Conservation (phyloP, 2,329 filamentous ascomycete species). For the Penicillium sp. region DNA sequence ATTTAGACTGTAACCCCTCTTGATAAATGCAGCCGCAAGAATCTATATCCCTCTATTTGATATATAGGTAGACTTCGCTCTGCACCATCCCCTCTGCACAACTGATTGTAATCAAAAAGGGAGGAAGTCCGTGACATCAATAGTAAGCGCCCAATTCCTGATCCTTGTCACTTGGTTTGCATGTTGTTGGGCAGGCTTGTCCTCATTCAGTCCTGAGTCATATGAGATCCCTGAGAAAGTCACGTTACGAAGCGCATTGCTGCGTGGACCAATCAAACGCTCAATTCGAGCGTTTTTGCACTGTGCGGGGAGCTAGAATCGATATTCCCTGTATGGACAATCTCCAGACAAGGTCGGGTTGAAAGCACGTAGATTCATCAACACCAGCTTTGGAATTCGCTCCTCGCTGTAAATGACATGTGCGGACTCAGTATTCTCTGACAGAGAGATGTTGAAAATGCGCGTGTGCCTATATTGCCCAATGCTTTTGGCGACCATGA, state of each 20-base stretch:
- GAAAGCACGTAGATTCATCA: constrained; percentile 9
- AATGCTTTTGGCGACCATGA: constrained; percentile 18
- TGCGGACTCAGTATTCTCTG: constrained; percentile 5
- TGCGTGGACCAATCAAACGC: constrained; percentile 7
- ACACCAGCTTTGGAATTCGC: constrained; percentile 1
- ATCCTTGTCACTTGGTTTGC: neutral
- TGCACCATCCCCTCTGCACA: neutral
- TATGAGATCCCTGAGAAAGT: constrained; percentile 20
- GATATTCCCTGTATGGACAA: constrained; percentile 6
- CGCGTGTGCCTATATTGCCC: constrained; percentile 1
- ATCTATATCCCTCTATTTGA: neutral
- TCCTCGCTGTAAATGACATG: constrained; percentile 7
- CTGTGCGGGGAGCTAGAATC: constrained; percentile 1
- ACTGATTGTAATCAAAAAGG: neutral
- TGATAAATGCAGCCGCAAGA: neutral
- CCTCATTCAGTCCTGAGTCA: constrained; percentile 17
- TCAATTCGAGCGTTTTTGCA: neutral
- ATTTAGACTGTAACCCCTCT: neutral
- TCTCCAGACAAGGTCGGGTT: neutral
- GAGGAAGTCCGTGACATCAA: constrained; percentile 1
- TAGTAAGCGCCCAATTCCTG: neutral
- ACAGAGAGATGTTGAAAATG: constrained; percentile 13
- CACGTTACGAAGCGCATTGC: constrained; percentile 4
- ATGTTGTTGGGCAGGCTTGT: constrained; percentile 12
- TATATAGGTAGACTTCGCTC: neutral